These are phyloP conservation scores for Tricholoma flavovirens DNA, from an alignment of 768 basidiomycete genomes.

Conservation along the genomic window DNA sequence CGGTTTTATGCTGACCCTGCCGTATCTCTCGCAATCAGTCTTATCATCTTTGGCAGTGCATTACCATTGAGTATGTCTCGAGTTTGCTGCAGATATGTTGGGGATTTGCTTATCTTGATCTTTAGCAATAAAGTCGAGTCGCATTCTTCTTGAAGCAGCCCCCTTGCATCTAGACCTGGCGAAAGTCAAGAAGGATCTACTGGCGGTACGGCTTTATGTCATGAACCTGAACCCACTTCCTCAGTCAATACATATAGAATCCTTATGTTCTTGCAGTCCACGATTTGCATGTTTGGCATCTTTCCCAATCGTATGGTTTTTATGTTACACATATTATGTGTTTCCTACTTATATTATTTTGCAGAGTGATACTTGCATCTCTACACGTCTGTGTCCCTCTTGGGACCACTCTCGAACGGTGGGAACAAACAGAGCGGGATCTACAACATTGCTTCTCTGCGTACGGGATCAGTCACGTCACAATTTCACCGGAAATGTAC, in stretches of 20 bases:
- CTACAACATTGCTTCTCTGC: constrained; percentile 47
- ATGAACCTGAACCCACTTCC: background rate
- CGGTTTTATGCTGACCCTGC: constrained; percentile 53
- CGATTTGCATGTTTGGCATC: constrained; percentile 51
- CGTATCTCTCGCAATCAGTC: constrained; percentile 41
- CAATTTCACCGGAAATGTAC: constrained; percentile 46
- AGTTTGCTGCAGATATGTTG: background rate
- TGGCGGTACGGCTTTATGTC: constrained; percentile 27
- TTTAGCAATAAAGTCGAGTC: constrained; percentile 39
- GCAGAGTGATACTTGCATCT: constrained; percentile 45
- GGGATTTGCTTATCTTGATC: background rate
- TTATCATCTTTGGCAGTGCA: constrained; percentile 49
- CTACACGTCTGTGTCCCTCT: constrained; percentile 47
- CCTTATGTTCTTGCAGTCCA: constrained; percentile 43
- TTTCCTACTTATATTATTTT: constrained; percentile 1
- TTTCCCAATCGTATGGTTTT: constrained; percentile 46
- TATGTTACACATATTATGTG: background rate
- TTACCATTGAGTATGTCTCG: constrained; percentile 42
- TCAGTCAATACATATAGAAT: constrained; percentile 22
- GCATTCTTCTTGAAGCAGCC: constrained; percentile 47
- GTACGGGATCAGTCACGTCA: constrained; percentile 50
- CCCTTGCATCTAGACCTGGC: constrained; percentile 45
- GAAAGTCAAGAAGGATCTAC: constrained; percentile 43
- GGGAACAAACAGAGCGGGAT: constrained; percentile 44
- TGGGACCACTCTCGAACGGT: constrained; percentile 42